A percentile compares a stretch with the other conserved stretches of the same genome.
These are phyloP conservation scores for Lipomyces japonicus DNA, from an alignment of 805 yeast genomes.

Conservation along the genomic window DNA sequence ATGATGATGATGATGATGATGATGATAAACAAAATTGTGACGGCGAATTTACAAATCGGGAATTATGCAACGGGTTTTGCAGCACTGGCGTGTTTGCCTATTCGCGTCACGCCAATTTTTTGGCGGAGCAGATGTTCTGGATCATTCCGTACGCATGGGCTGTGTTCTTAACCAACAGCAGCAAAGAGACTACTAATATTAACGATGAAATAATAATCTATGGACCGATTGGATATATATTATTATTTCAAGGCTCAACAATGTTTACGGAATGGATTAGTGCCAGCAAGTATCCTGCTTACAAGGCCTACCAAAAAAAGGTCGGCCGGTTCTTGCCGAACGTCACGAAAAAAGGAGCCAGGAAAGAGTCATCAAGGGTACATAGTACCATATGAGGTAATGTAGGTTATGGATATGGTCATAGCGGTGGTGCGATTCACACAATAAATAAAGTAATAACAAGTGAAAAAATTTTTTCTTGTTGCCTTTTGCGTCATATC, in stretches of 20 bases:
- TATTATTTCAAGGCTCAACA: slow-evolving; percentile 25
- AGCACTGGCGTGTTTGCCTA: slow-evolving; percentile 22
- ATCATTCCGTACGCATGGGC: slow-evolving; percentile 18
- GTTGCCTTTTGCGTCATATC: too few species aligned
- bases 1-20: too few species aligned
- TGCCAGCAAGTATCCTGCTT: slow-evolving; percentile 17
- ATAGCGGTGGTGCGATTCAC: too few species aligned
- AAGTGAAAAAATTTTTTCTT: too few species aligned
- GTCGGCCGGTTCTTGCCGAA: slow-evolving; percentile 26
- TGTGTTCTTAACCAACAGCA: background rate
- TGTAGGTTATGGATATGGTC: too few species aligned
- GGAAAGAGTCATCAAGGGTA: too few species aligned
- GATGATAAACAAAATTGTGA: too few species aligned
- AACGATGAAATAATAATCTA: slow-evolving; percentile 25
- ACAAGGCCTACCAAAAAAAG: slow-evolving; percentile 12
- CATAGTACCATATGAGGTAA: too few species aligned
- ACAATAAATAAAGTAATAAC: too few species aligned
- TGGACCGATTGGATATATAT: slow-evolving; percentile 18
- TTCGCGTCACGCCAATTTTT: slow-evolving; percentile 25
- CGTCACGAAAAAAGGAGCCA: too few species aligned
- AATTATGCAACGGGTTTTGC: slow-evolving; percentile 25
- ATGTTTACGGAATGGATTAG: slow-evolving; percentile 20
- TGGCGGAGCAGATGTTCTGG: slow-evolving; percentile 25
- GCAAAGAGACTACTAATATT: background rate
- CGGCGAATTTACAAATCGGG: slow-evolving; percentile 12